Percentiles rank a stretch among this genome's conserved stretches.
Evolutionary conservation across 352 stramenopile genomes (phyloP).

Genomic region (Globisporangium yorkense): DNA sequence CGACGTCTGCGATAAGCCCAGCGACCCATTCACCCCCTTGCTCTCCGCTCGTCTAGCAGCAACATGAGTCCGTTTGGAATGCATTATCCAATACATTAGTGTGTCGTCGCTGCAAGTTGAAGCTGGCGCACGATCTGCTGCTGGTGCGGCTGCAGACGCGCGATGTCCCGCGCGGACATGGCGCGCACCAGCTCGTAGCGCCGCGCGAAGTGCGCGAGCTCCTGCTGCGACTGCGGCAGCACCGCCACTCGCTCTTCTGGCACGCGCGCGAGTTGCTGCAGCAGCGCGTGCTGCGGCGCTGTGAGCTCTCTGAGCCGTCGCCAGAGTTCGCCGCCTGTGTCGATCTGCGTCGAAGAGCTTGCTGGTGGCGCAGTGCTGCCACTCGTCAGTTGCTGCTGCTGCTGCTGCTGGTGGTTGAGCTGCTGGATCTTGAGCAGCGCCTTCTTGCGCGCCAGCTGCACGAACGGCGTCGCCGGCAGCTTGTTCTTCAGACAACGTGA

Average conservation of each 20-base stretch:
- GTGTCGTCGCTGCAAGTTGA: slow-evolving; percentile 14
- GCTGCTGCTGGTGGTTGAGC: slow-evolving; percentile 9
- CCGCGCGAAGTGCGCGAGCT: slow-evolving; percentile 52
- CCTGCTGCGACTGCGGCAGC: slow-evolving; percentile 27
- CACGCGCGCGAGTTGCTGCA: slow-evolving; percentile 32
- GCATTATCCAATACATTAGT: not conserved
- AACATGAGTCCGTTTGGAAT: not conserved
- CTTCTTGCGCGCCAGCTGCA: slow-evolving; percentile 37
- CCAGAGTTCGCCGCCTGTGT: slow-evolving; percentile 7
- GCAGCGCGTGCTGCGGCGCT: slow-evolving; percentile 26
- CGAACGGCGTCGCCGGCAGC: slow-evolving; percentile 42
- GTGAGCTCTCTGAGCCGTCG: slow-evolving; percentile 18
- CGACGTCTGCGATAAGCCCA: not conserved
- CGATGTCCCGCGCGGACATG: slow-evolving; percentile 26
- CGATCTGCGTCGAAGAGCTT: not conserved
- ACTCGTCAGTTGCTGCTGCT: not conserved
- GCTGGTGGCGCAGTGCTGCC: not conserved
- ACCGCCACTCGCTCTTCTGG: slow-evolving; percentile 28
- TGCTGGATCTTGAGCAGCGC: slow-evolving; percentile 39
- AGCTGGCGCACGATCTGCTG: slow-evolving; percentile 28
- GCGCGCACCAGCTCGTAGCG: slow-evolving; percentile 37
- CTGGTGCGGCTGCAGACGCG: slow-evolving; percentile 27
- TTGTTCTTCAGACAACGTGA: slow-evolving; percentile 19
- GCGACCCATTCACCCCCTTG: not conserved
- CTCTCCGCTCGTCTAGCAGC: too few species aligned